These are phyloP conservation scores for Xylaria bambusicola DNA, from an alignment of 495 filamentous ascomycete genomes.

Conservation along the genomic window DNA sequence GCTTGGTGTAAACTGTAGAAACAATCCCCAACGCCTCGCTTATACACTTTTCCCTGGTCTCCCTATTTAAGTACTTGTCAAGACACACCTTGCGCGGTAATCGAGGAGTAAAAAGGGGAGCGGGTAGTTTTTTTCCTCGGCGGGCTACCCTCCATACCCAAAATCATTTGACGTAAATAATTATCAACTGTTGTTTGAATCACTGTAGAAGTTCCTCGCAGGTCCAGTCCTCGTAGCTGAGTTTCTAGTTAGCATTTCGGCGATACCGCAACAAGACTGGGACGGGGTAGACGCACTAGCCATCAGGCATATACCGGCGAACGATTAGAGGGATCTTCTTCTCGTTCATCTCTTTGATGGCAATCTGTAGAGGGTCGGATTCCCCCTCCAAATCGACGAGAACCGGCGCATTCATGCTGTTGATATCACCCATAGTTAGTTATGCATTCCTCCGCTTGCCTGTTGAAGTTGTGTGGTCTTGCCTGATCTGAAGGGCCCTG, in stretches of 20 bases:
- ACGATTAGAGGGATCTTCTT: constrained; percentile 98
- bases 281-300: constrained; percentile 69
- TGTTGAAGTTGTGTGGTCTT: constrained; percentile 26
- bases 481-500: constrained; percentile 94
- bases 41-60: constrained; percentile 26
- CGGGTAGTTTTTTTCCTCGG: neutral
- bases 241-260: constrained; percentile 19
- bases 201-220: constrained; percentile 83
- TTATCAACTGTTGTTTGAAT: constrained; percentile 22
- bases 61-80: neutral
- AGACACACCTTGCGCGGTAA: neutral
- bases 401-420: constrained; percentile 95
- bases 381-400: constrained; percentile 96
- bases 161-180: neutral
- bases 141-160: neutral
- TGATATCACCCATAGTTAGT: constrained; percentile 12
- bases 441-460: neutral
- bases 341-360: constrained; percentile 92
- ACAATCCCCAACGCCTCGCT: constrained; percentile 33
- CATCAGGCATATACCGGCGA: constrained; percentile 91
- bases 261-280: neutral
- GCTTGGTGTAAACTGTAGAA: constrained; percentile 8
- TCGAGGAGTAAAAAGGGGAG: neutral
- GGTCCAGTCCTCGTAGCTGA: constrained; percentile 97
- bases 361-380: constrained; percentile 96